Percentiles rank a stretch among this genome's conserved stretches.
These are phyloP conservation scores for Coemansia sp. DNA, from an alignment of 192 early-diverging fungal genomes.

Conservation along the genomic window DNA sequence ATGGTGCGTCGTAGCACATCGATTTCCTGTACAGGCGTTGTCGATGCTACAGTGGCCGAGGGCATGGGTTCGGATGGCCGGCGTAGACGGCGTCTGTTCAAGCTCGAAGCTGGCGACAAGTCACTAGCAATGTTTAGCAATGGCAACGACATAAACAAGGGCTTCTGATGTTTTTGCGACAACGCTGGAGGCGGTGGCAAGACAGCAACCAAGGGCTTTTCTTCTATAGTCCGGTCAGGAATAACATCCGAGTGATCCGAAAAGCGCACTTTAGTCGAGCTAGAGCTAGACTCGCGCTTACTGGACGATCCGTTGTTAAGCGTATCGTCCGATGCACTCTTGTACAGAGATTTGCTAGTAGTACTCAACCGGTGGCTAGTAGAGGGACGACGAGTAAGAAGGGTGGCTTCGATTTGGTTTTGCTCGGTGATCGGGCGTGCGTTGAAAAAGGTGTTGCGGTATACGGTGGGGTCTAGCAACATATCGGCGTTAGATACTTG, in stretches of 20 bases:
- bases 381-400: slow-evolving; percentile 11
- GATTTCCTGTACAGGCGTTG: slow-evolving; percentile 15
- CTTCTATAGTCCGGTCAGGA: not conserved
- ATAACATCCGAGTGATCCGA: slow-evolving; percentile 9
- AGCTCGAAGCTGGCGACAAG: not conserved
- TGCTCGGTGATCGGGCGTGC: slow-evolving; percentile 32
- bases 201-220: not conserved
- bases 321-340: slow-evolving; percentile 37
- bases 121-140: not conserved
- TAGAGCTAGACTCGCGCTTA: not conserved
- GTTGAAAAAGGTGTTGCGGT: slow-evolving; percentile 49
- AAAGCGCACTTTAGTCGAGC: slow-evolving; percentile 15
- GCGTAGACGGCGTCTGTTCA: not conserved
- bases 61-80: slow-evolving; percentile 26
- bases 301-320: slow-evolving; percentile 14
- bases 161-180: not conserved
- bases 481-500: slow-evolving; percentile 13
- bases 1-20: slow-evolving; percentile 28
- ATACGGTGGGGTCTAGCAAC: slow-evolving; percentile 33
- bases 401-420: slow-evolving; percentile 15
- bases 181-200: not conserved
- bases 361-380: not conserved
- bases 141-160: slow-evolving; percentile 10
- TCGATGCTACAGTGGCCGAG: not conserved
- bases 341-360: slow-evolving; percentile 10